phyloP scores from a whole-genome alignment of 2,329 filamentous ascomycete genomes.

The Incumbomyces lentus region DNA sequence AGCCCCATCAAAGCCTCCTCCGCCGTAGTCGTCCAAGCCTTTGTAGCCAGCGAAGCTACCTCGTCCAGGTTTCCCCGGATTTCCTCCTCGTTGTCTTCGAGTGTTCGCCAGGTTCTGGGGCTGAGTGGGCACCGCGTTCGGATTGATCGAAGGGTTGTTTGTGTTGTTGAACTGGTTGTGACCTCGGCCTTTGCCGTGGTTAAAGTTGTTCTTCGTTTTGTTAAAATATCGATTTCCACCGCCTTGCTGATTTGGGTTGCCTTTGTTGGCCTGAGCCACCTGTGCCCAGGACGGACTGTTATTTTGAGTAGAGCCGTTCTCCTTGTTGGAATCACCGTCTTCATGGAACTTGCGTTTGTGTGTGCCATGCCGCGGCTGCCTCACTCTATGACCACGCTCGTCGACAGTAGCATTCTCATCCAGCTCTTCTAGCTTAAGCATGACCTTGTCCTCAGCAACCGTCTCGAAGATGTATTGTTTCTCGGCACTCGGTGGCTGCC shows the following conservation, averaged over 20 bases:
- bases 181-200: neutral
- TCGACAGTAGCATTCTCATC: slow-evolving; percentile 22
- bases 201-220: slow-evolving; percentile 7
- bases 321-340: slow-evolving; percentile 34
- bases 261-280: slow-evolving; percentile 5
- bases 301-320: slow-evolving; percentile 27
- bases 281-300: slow-evolving; percentile 9
- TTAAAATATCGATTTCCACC: slow-evolving; percentile 1
- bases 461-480: slow-evolving; percentile 70
- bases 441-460: slow-evolving; percentile 73
- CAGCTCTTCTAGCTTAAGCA: slow-evolving; percentile 71
- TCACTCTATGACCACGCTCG: slow-evolving; percentile 36
- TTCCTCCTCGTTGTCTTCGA: slow-evolving; percentile 3
- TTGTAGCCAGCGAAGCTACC: slow-evolving; percentile 44
- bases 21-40: slow-evolving; percentile 52
- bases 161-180: slow-evolving; percentile 14
- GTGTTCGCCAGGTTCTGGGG: slow-evolving; percentile 9
- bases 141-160: slow-evolving; percentile 12
- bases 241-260: slow-evolving; percentile 1
- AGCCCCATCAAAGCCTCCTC: slow-evolving; percentile 24
- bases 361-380: slow-evolving; percentile 42
- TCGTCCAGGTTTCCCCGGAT: neutral
- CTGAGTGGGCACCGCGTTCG: slow-evolving; percentile 7
- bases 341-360: slow-evolving; percentile 47
- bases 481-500: slow-evolving; percentile 64